Evolutionary conservation across 768 basidiomycete genomes (phyloP).

Genomic region (Suillus placidus): DNA sequence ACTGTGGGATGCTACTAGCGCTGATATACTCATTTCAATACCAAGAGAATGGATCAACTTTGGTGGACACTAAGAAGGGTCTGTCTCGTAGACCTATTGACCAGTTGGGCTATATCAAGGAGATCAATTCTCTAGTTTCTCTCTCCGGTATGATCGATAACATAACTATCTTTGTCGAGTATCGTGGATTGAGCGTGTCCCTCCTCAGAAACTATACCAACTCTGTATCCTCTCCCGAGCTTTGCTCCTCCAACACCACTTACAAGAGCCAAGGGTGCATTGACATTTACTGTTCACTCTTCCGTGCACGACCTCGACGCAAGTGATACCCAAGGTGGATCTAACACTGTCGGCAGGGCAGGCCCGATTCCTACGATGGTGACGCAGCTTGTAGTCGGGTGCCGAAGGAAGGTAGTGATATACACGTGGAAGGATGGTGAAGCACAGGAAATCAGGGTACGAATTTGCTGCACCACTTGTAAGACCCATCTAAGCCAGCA

Average conservation of each 20-base stretch:
- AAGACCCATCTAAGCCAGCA: neutral
- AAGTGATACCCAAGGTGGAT: slow-evolving; percentile 24
- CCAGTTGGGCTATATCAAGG: slow-evolving; percentile 82
- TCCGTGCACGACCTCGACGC: slow-evolving; percentile 50
- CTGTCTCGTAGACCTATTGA: slow-evolving; percentile 77
- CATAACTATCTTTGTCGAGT: neutral
- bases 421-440: slow-evolving; percentile 90
- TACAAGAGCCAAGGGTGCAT: slow-evolving; percentile 74
- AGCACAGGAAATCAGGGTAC: slow-evolving; percentile 68
- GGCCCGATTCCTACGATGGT: slow-evolving; percentile 64
- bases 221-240: slow-evolving; percentile 75
- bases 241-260: slow-evolving; percentile 73
- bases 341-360: slow-evolving; percentile 22
- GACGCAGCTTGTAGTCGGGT: slow-evolving; percentile 84
- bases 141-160: slow-evolving; percentile 66
- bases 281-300: slow-evolving; percentile 79
- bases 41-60: slow-evolving; percentile 24
- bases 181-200: slow-evolving; percentile 9
- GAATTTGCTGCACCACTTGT: slow-evolving; percentile 18
- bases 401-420: slow-evolving; percentile 79
- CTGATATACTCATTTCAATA: neutral
- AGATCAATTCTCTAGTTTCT: slow-evolving; percentile 82
- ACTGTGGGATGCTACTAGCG: neutral
- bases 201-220: slow-evolving; percentile 65
- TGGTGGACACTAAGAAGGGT: slow-evolving; percentile 68